phyloP scores from a whole-genome alignment of 495 filamentous ascomycete species.

The Friedmanniomyces simplex region DNA sequence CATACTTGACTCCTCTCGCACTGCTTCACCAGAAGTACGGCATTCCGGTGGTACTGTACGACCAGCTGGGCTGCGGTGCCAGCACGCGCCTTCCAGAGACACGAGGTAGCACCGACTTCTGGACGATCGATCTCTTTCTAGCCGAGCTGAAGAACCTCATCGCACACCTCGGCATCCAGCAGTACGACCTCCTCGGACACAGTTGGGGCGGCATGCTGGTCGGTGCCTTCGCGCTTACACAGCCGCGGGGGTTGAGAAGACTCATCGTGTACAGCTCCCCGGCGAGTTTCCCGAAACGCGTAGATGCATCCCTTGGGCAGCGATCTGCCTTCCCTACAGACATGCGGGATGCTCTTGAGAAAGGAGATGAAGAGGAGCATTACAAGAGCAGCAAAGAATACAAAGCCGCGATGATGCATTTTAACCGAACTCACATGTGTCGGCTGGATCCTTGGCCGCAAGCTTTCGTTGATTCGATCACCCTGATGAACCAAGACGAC shows the following conservation, averaged over 20 bases:
- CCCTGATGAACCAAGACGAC: not conserved
- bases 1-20: not conserved
- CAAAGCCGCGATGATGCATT: slow-evolving; percentile 32
- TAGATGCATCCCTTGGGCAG: not conserved
- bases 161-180: slow-evolving; percentile 28
- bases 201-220: slow-evolving; percentile 42
- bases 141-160: slow-evolving; percentile 42
- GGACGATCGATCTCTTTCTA: slow-evolving; percentile 37
- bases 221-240: slow-evolving; percentile 26
- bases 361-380: slow-evolving; percentile 18
- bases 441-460: slow-evolving; percentile 29
- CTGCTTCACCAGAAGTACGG: slow-evolving; percentile 3
- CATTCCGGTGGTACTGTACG: slow-evolving; percentile 42
- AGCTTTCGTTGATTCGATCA: not conserved
- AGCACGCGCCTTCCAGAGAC: slow-evolving; percentile 38
- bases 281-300: slow-evolving; percentile 18
- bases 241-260: slow-evolving; percentile 32
- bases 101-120: slow-evolving; percentile 35
- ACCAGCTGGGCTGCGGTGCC: slow-evolving; percentile 39
- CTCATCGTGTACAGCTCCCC: slow-evolving; percentile 33
- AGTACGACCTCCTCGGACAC: slow-evolving; percentile 37
- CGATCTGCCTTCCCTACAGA: not conserved
- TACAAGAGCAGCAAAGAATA: slow-evolving; percentile 33
- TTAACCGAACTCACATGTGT: slow-evolving; percentile 34
- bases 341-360: slow-evolving; percentile 8